phyloP scores from a whole-genome alignment of 1,139 yeast species.

The Geotrichum carabidarum region DNA sequence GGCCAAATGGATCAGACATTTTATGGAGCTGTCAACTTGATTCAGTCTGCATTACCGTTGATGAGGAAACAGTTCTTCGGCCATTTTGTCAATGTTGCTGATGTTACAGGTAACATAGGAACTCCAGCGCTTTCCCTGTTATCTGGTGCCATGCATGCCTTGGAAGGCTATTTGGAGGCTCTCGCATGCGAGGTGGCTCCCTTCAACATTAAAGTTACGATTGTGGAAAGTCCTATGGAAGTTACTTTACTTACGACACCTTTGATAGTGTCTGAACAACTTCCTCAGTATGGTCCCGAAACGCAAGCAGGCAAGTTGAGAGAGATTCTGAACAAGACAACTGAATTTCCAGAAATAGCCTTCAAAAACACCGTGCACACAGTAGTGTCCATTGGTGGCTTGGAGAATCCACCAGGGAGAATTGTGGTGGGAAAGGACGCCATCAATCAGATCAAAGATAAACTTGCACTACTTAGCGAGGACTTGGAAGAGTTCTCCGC shows the following conservation, averaged over 20 bases:
- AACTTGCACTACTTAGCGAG: slow-evolving; percentile 31
- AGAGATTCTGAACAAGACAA: slow-evolving; percentile 23
- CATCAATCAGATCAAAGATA: slow-evolving; percentile 31
- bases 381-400: slow-evolving; percentile 32
- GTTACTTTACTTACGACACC: slow-evolving; percentile 32
- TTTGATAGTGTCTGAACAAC: slow-evolving; percentile 22
- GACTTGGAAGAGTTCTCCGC: slow-evolving; percentile 32
- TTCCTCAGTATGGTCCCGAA: slow-evolving; percentile 24
- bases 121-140: slow-evolving; percentile 33
- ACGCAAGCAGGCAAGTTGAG: slow-evolving; percentile 25
- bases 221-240: slow-evolving; percentile 34
- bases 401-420: slow-evolving; percentile 35
- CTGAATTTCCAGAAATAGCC: slow-evolving; percentile 27
- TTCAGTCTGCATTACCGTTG: slow-evolving; percentile 32
- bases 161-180: slow-evolving; percentile 37
- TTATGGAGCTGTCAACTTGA: slow-evolving; percentile 32
- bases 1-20: slow-evolving; percentile 33
- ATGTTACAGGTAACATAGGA: slow-evolving; percentile 33
- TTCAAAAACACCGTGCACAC: slow-evolving; percentile 29
- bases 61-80: slow-evolving; percentile 30
- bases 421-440: slow-evolving; percentile 33
- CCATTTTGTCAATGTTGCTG: slow-evolving; percentile 35
- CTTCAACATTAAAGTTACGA: slow-evolving; percentile 31
- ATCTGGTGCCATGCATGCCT: slow-evolving; percentile 34
- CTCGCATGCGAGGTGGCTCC: slow-evolving; percentile 34